A percentile compares a stretch with the other conserved stretches of the same genome.
Evolutionary conservation across 2,329 filamentous ascomycete species (phyloP).

Genomic region (Pestalotiopsis sp.): DNA sequence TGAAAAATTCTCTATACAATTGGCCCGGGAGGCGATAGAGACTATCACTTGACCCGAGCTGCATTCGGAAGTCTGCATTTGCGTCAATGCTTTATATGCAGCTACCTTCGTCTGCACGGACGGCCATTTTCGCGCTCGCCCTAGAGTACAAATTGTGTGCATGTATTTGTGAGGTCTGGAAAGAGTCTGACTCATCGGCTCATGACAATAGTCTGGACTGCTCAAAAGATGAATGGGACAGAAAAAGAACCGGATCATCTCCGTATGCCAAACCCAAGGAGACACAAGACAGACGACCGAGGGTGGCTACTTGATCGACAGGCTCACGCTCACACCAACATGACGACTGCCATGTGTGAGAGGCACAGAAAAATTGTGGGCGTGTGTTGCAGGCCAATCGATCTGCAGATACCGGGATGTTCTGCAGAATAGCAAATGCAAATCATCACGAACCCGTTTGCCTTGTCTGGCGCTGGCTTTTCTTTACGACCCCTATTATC

Average conservation of each 20-base stretch:
- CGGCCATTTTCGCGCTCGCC: background rate
- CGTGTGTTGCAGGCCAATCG: background rate
- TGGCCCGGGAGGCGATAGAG: slow-evolving; percentile 12
- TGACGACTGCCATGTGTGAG: background rate
- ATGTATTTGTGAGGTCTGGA: background rate
- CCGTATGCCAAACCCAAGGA: background rate
- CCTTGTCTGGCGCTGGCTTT: background rate
- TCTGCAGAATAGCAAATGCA: background rate
- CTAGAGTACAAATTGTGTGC: background rate
- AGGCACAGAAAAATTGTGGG: background rate
- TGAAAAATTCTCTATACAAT: background rate
- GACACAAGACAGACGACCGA: background rate
- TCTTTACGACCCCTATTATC: background rate
- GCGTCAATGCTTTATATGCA: slow-evolving; percentile 44
- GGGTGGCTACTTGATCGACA: background rate
- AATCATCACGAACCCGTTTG: background rate
- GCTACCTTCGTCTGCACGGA: slow-evolving; percentile 7
- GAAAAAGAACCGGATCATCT: background rate
- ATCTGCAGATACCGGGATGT: background rate
- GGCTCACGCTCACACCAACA: background rate
- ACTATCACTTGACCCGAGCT: slow-evolving; percentile 17
- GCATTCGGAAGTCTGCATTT: slow-evolving; percentile 32
- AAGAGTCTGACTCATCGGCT: background rate
- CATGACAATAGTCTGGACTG: too few relatives aligned
- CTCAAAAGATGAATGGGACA: too few relatives aligned